phyloP scores from a whole-genome alignment of 2,329 filamentous ascomycete species.

The Diaporthe eres region DNA sequence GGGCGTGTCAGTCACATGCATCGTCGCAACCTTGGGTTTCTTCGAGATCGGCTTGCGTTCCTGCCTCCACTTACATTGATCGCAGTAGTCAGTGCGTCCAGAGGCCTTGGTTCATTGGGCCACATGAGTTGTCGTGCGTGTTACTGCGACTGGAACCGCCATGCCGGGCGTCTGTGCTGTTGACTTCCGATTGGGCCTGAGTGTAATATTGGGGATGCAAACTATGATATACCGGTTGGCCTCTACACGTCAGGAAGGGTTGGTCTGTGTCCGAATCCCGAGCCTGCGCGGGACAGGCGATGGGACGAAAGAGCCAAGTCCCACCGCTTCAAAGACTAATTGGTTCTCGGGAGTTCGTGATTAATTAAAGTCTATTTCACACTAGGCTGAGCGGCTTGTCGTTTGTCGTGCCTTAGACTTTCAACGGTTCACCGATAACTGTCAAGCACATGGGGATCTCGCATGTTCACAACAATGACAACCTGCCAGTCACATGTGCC shows the following conservation, averaged over 20 bases:
- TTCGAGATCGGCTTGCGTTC: constrained; percentile 27
- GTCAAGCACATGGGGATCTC: background rate
- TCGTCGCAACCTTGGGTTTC: constrained; percentile 20
- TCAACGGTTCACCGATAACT: background rate
- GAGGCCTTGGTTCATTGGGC: background rate
- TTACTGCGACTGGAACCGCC: constrained; percentile 3
- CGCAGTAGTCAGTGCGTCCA: constrained; percentile 17
- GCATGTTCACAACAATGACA: background rate
- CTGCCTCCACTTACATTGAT: constrained; percentile 8
- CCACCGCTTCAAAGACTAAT: constrained; percentile 2
- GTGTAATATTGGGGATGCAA: background rate
- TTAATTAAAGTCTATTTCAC: constrained; percentile 12
- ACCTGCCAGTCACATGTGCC: constrained; percentile 16
- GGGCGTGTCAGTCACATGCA: constrained; percentile 23
- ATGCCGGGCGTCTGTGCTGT: constrained; percentile 6
- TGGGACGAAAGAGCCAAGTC: constrained; percentile 16
- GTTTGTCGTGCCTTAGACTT: background rate
- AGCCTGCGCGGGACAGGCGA: background rate
- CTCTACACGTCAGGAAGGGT: background rate
- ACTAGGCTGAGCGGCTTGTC: background rate
- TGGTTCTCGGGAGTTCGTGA: constrained; percentile 3
- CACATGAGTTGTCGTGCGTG: no score
- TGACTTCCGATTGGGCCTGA: constrained; percentile 22
- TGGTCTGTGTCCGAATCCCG: constrained; percentile 4
- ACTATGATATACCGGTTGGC: background rate